Evolutionary conservation across 805 yeast genomes (phyloP), one percentile per base, ranked within the genome.

Genomic region (Komagataella ulmi): DNA sequence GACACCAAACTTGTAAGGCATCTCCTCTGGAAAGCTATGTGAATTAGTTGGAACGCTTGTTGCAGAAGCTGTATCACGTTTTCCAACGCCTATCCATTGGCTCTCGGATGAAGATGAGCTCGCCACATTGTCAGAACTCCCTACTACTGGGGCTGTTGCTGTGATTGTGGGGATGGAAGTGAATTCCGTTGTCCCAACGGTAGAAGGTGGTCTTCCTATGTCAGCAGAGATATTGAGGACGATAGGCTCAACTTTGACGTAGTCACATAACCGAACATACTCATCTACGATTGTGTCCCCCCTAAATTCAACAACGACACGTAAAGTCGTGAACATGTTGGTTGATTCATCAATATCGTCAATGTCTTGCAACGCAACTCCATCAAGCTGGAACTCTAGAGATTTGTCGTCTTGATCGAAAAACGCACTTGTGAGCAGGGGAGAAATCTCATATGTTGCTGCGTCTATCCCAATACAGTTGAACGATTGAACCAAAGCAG

Each of bases 291-390:
- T 59, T 23, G 62, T 59, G 46, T 71, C 70, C 17, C 76, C 79
- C 61, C 68, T 65, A 56, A 71, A 76, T 48, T 65, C 66, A 7
- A 76, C 61, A 44, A 66, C 65, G 10, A 74, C 73, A 51, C 74
- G 77, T 46, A 77, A 59, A 1, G 80, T 74, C 7, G 81, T 75
- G 58, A 61, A 76, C 55, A 63, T 68, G 59, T 76, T 75, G 1
- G 80, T 71, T 3, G 70, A 61, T 1, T 55, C 8, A 56, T 77
- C 70, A 36, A 75, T 74, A 54, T 77, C 81, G 12, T 64, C 56
- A 7, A 76, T 69, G 19, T 56, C 51, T 6, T 51, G 54, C 8
- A 57, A 45, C 3, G 65, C 61, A 45, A 55, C 49, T 7, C 54
- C 18, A 21, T 49, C 14, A 24, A 55, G n/a, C 40, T 51, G 30